Percentiles rank a stretch among this genome's conserved stretches.
phyloP scores from a whole-genome alignment of 192 early-diverging fungal species.

The Fimicolochytrium jonesii region DNA sequence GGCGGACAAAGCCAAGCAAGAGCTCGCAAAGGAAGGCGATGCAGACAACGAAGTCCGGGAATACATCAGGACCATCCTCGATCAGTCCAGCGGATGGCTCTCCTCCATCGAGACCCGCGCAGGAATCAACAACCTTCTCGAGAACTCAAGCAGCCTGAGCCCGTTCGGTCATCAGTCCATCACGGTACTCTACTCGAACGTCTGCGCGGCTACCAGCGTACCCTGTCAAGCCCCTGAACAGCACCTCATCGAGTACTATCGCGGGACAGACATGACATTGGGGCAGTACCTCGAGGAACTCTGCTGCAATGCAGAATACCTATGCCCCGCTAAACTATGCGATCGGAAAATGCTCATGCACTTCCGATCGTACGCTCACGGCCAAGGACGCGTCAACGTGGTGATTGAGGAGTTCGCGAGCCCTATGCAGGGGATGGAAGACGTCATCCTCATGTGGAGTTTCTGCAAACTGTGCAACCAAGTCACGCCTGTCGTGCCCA shows the following conservation, averaged over 20 bases:
- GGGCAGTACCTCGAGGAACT: slow-evolving; percentile 85
- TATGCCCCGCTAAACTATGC: slow-evolving; percentile 70
- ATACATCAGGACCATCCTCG: slow-evolving; percentile 18
- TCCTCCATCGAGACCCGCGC: slow-evolving; percentile 33
- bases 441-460: slow-evolving; percentile 85
- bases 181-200: slow-evolving; percentile 66
- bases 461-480: slow-evolving; percentile 70
- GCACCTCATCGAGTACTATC: slow-evolving; percentile 79
- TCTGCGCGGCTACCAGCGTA: slow-evolving; percentile 55
- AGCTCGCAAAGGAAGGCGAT: neutral
- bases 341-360: slow-evolving; percentile 76
- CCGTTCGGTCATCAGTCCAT: slow-evolving; percentile 76
- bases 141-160: slow-evolving; percentile 55
- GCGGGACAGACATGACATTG: slow-evolving; percentile 77
- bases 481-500: slow-evolving; percentile 65
- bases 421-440: slow-evolving; percentile 64
- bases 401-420: slow-evolving; percentile 55
- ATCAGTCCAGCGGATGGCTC: slow-evolving; percentile 25
- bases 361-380: slow-evolving; percentile 83
- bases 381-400: slow-evolving; percentile 71
- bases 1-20: neutral
- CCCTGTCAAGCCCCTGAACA: slow-evolving; percentile 58
- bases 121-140: slow-evolving; percentile 41
- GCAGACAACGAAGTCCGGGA: slow-evolving; percentile 22
- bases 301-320: slow-evolving; percentile 61